phyloP scores from a whole-genome alignment of 441 rosid genomes.

The Populus tomentosa region DNA sequence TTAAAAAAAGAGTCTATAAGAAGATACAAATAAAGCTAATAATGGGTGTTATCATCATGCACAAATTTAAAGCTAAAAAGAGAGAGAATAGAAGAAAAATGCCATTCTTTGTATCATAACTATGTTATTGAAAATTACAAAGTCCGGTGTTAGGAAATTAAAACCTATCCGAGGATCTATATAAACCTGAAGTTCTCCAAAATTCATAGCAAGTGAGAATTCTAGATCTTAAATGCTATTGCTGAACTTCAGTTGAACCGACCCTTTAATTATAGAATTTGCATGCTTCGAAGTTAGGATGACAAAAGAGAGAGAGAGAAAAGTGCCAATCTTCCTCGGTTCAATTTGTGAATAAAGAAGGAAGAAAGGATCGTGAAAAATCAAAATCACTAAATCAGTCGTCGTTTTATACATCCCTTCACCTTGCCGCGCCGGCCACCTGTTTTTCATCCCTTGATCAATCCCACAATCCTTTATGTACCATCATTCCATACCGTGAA shows the following conservation, averaged over 20 bases:
- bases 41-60: too few species aligned
- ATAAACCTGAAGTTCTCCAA: slow-evolving; percentile 28
- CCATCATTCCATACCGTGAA: slow-evolving; percentile 63
- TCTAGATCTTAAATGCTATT: slow-evolving; percentile 25
- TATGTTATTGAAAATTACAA: slow-evolving; percentile 30
- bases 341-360: neutral
- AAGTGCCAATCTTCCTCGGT: neutral
- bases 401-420: neutral
- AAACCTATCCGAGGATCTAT: slow-evolving; percentile 32
- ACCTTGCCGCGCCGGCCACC: neutral
- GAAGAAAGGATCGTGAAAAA: slow-evolving; percentile 3
- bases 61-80: neutral
- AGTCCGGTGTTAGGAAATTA: slow-evolving; percentile 20
- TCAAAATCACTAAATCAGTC: slow-evolving; percentile 5
- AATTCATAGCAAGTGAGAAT: slow-evolving; percentile 35
- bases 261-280: slow-evolving; percentile 15
- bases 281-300: slow-evolving; percentile 24
- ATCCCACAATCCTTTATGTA: slow-evolving; percentile 6
- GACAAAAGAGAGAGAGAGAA: neutral
- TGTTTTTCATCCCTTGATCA: neutral
- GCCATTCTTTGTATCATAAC: slow-evolving; percentile 24
- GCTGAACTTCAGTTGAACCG: slow-evolving; percentile 31
- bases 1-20: too few species aligned
- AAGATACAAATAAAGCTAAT: too few species aligned
- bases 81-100: neutral